Conservation (phyloP, 2,329 filamentous ascomycete genomes). For the Hypomyces perniciosus region DNA sequence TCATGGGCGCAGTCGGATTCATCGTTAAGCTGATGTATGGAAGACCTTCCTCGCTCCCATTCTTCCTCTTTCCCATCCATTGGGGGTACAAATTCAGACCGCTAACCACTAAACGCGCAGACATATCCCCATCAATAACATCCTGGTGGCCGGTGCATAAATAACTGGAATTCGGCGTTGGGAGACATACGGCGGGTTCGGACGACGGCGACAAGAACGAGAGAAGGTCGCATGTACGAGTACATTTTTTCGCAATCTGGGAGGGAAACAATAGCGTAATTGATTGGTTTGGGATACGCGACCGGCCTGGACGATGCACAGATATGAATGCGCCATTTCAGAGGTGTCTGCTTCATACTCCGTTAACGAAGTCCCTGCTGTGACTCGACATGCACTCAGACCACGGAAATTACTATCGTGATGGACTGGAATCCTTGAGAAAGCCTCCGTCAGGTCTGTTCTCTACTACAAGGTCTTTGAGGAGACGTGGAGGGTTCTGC, state of each 20-base stretch:
- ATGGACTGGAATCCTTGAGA: too few relatives aligned
- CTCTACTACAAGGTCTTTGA: too few relatives aligned
- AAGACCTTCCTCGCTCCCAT: neutral
- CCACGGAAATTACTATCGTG: too few relatives aligned
- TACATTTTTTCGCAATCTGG: conserved; percentile 1
- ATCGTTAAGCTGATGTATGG: conserved; percentile 61
- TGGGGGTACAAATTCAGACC: conserved; percentile 3
- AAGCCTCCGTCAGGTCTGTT: too few relatives aligned
- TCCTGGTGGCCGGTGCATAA: conserved; percentile 62
- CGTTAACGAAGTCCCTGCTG: too few relatives aligned
- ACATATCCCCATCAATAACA: conserved; percentile 65
- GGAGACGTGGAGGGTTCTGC: too few relatives aligned
- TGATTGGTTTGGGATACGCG: conserved; percentile 7
- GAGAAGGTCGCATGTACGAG: conserved; percentile 4
- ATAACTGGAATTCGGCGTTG: conserved; percentile 11
- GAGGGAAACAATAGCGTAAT: conserved; percentile 10
- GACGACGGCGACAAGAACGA: neutral
- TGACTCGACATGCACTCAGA: too few relatives aligned
- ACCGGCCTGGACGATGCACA: neutral
- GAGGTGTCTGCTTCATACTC: too few relatives aligned
- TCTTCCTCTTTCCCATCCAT: neutral
- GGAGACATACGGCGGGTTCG: conserved; percentile 1
- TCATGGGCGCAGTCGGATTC: conserved; percentile 66
- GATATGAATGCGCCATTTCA: too few relatives aligned
- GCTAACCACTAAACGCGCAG: conserved; percentile 34